phyloP scores from a whole-genome alignment of 768 basidiomycete species.

The Heimioporus sp. region DNA sequence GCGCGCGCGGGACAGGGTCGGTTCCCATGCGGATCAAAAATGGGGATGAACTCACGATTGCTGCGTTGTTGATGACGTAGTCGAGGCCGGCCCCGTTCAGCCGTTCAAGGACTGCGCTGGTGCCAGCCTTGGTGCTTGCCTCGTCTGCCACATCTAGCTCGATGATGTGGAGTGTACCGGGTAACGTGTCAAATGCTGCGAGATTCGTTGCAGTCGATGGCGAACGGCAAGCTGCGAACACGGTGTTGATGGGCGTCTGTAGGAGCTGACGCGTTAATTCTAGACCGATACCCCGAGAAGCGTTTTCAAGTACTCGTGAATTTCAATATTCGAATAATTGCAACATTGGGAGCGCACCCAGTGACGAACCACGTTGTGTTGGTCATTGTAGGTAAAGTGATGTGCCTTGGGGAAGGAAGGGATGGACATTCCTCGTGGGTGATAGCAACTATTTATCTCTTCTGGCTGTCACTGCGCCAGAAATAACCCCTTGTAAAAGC shows the following conservation, averaged over 20 bases:
- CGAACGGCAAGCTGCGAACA: constrained; percentile 24
- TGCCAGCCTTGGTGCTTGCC: constrained; percentile 26
- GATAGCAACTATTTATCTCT: not conserved
- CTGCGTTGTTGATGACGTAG: constrained; percentile 42
- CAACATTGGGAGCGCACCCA: not conserved
- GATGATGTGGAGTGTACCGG: constrained; percentile 32
- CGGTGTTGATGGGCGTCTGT: constrained; percentile 11
- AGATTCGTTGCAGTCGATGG: constrained; percentile 19
- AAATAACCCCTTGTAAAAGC: not conserved
- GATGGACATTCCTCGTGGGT: not conserved
- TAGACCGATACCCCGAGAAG: constrained; percentile 14
- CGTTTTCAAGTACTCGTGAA: not conserved
- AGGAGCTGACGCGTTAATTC: constrained; percentile 12
- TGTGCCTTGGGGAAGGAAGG: not conserved
- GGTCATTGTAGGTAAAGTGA: not conserved
- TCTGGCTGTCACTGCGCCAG: not conserved
- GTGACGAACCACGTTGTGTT: constrained; percentile 9
- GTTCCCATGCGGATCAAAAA: too few species aligned
- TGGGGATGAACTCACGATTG: constrained; percentile 27
- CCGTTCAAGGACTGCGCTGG: constrained; percentile 19
- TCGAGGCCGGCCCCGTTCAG: constrained; percentile 31
- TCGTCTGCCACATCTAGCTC: constrained; percentile 30
- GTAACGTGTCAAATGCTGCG: constrained; percentile 10
- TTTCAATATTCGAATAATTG: not conserved
- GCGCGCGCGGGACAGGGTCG: not conserved